Evolutionary conservation across 2,329 filamentous ascomycete genomes (phyloP).

Genomic region (Xylaria digitata): DNA sequence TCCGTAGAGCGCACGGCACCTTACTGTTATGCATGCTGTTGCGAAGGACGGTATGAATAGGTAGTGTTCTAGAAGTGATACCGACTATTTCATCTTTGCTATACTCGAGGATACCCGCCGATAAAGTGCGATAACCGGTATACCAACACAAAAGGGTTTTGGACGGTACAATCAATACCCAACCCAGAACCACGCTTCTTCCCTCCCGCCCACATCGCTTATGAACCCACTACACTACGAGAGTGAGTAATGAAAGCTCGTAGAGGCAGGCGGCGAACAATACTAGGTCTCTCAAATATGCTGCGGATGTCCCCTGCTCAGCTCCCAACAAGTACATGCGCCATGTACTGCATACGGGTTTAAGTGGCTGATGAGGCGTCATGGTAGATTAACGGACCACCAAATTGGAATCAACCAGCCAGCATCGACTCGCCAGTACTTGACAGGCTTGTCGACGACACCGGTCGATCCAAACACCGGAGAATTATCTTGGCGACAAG

Average conservation of each 20-base stretch:
- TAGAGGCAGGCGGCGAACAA: not conserved
- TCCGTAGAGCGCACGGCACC: not conserved
- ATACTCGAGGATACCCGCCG: not conserved
- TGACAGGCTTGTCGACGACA: not conserved
- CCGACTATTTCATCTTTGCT: slow-evolving; percentile 3
- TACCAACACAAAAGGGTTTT: not conserved
- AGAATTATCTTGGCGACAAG: slow-evolving; percentile 9
- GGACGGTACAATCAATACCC: not conserved
- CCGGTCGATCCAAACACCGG: slow-evolving; percentile 2
- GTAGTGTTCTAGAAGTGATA: not conserved
- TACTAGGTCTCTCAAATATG: not conserved
- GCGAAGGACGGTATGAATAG: not conserved
- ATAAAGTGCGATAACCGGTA: too few relatives aligned
- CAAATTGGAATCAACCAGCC: slow-evolving; percentile 4
- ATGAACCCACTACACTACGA: not conserved
- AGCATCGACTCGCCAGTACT: not conserved
- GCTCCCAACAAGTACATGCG: not conserved
- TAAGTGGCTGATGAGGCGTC: not conserved
- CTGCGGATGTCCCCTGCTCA: slow-evolving; percentile 1
- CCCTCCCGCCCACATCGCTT: not conserved
- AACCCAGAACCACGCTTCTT: not conserved
- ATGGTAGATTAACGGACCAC: slow-evolving; percentile 23
- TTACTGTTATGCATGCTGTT: not conserved
- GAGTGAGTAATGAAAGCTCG: not conserved
- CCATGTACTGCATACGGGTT: not conserved